These are phyloP conservation scores for Rhodotorula toruloides DNA, from an alignment of 768 basidiomycete species.

Conservation along the genomic window DNA sequence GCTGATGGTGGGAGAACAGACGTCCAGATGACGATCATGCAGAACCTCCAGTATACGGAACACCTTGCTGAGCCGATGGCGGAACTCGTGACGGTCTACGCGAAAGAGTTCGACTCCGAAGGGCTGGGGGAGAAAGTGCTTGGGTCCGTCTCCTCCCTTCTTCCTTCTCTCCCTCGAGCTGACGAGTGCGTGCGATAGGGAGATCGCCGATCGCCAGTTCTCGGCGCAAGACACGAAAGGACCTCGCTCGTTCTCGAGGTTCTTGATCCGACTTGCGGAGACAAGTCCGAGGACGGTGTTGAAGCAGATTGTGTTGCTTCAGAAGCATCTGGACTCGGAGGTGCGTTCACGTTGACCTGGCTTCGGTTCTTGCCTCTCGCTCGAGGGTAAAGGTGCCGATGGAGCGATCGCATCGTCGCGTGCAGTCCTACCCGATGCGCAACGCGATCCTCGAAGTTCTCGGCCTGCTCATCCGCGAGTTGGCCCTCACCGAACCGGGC, in stretches of 20 bases:
- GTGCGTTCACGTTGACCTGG: slow-evolving; percentile 50
- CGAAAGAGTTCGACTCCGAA: slow-evolving; percentile 78
- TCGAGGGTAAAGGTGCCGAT: too few species aligned
- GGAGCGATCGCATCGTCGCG: background rate
- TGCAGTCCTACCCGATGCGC: slow-evolving; percentile 89
- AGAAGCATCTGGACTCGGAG: slow-evolving; percentile 85
- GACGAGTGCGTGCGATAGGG: slow-evolving; percentile 49
- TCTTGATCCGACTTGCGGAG: slow-evolving; percentile 75
- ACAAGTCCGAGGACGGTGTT: slow-evolving; percentile 70
- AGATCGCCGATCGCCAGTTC: slow-evolving; percentile 74
- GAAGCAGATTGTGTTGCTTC: slow-evolving; percentile 81
- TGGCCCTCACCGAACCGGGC: slow-evolving; percentile 57
- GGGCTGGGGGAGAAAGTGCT: slow-evolving; percentile 88
- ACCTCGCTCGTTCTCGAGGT: slow-evolving; percentile 74
- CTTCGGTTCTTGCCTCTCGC: background rate
- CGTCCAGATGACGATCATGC: slow-evolving; percentile 84
- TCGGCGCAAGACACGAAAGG: slow-evolving; percentile 78
- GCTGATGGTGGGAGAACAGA: slow-evolving; percentile 40
- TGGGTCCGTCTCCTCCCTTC: slow-evolving; percentile 45
- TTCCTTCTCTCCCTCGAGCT: too few species aligned
- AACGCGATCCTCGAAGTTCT: slow-evolving; percentile 89
- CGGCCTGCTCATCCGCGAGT: slow-evolving; percentile 74
- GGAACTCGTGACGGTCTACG: slow-evolving; percentile 71
- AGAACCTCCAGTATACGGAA: slow-evolving; percentile 86
- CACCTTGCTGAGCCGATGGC: slow-evolving; percentile 93